Percentiles rank a stretch among this genome's conserved stretches.
Conservation (phyloP, 768 basidiomycete genomes). For the Naganishia onofrii region DNA sequence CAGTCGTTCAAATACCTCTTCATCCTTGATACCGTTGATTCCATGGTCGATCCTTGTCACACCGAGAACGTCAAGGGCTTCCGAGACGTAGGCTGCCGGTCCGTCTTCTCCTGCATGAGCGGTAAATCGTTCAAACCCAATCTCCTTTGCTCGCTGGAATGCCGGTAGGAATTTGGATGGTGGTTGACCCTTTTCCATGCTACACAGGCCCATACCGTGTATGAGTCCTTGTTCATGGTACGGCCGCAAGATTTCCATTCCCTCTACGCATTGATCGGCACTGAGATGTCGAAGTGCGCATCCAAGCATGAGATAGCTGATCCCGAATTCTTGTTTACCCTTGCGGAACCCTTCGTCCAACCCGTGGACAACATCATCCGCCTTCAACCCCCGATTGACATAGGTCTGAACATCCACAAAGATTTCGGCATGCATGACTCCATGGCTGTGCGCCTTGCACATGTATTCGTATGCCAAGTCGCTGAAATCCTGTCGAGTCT, state of each 20-base stretch:
- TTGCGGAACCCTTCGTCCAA: constrained; percentile 33
- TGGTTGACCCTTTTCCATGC: constrained; percentile 31
- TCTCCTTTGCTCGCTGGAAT: constrained; percentile 31
- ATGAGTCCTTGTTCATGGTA: constrained; percentile 33
- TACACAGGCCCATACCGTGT: constrained; percentile 35
- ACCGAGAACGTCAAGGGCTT: constrained; percentile 29
- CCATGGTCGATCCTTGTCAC: constrained; percentile 40
- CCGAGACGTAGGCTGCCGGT: constrained; percentile 34
- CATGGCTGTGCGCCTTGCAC: constrained; percentile 28
- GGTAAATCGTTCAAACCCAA: constrained; percentile 34
- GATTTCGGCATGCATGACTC: constrained; percentile 37
- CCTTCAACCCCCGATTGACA: constrained; percentile 31
- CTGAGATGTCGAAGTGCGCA: constrained; percentile 37
- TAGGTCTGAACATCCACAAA: constrained; percentile 39
- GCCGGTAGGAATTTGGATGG: constrained; percentile 33
- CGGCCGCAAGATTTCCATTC: constrained; percentile 26
- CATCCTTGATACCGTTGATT: constrained; percentile 35
- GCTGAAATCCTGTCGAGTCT: constrained; percentile 35
- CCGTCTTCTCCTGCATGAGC: constrained; percentile 42
- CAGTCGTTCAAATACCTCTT: constrained; percentile 33
- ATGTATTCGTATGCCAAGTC: constrained; percentile 37
- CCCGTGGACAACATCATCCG: constrained; percentile 34
- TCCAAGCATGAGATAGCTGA: constrained; percentile 33
- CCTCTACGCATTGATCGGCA: constrained; percentile 28
- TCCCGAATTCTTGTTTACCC: constrained; percentile 35